Base-by-base conservation (phyloP, 768 basidiomycete genomes). In the Lactarius quietus region DNA sequence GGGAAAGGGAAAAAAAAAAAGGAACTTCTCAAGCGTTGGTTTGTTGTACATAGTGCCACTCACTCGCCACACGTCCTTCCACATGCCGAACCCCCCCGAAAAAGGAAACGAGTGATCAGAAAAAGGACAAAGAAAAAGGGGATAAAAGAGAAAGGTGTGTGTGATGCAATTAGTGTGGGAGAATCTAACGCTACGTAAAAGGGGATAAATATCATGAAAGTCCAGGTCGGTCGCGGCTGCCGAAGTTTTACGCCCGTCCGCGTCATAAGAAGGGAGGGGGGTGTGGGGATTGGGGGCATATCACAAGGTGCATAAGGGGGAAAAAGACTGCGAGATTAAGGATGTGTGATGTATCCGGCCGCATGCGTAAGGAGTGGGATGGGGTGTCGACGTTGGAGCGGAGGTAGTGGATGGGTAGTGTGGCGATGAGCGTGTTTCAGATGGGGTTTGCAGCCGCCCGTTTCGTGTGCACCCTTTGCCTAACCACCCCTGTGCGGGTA, bases 151-250 rank as follows among this genome's bases (percentile, higher is more conserved):
- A 4, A 33, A 33, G 8, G 33, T 33, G 33, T 20, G 4, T 29
- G 29, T 58, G 48, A 15, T 62, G 56, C 26, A 23, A 62, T 62
- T 66, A 66, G 62, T 56, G 61, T 66, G 26, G 48, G 55, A 3
- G 8, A 8, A 33, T 33, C 33, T 26, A 54, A 45, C 48, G 28
- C 31, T 57, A 66, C 45, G 55, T 36, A 61, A 51, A 48, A 35
- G 26, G 43, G 31, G 28, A 57, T 54, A 43, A 59, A 38, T 62
- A 62, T 54, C 61, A 59, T 53, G n/a, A n/a, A 48, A 55, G 35
- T 41, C 60, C 60, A 23, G n/a, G n/a, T n/a, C n/a, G 48, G 23
- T 39, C 29, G 35, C 23, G 23, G 36, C 23, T 5, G 60, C 31
- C 36, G 60, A 48, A 31, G 26, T 60, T 64, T 55, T 60, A 60